Conservation (phyloP, 2,329 filamentous ascomycete species). For the Triangularia setosa region DNA sequence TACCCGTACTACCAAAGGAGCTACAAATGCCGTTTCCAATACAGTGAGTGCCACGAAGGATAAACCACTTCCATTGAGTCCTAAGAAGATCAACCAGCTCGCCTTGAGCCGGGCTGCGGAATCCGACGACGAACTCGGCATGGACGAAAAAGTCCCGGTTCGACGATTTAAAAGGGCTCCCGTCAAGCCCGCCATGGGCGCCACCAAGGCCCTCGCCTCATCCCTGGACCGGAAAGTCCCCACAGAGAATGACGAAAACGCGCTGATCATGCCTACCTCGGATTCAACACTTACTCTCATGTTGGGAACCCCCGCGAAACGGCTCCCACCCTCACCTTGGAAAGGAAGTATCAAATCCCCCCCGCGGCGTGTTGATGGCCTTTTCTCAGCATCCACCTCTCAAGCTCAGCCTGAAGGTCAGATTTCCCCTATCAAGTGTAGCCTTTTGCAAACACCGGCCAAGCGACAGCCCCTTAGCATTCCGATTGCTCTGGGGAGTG, state of each 20-base stretch:
- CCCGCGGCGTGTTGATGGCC: slow-evolving; percentile 49
- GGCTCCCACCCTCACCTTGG: slow-evolving; percentile 47
- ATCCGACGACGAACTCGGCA: slow-evolving; percentile 59
- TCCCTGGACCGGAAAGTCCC: slow-evolving; percentile 12
- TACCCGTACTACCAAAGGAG: slow-evolving; percentile 26
- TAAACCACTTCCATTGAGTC: slow-evolving; percentile 51
- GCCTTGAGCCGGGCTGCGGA: slow-evolving; percentile 40
- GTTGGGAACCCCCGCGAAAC: slow-evolving; percentile 54
- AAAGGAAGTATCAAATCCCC: slow-evolving; percentile 56
- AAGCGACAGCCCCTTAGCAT: slow-evolving; percentile 47
- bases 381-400: slow-evolving; percentile 27
- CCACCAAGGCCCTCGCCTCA: slow-evolving; percentile 29
- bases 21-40: slow-evolving; percentile 29
- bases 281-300: slow-evolving; percentile 36
- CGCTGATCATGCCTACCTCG: slow-evolving; percentile 31
- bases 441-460: slow-evolving; percentile 47
- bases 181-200: slow-evolving; percentile 42
- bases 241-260: slow-evolving; percentile 23
- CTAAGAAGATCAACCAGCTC: slow-evolving; percentile 62
- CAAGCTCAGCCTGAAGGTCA: slow-evolving; percentile 24
- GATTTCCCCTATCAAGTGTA: slow-evolving; percentile 35
- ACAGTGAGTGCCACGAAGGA: slow-evolving; percentile 26
- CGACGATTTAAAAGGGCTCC: slow-evolving; percentile 54
- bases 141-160: slow-evolving; percentile 46
- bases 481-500: slow-evolving; percentile 30